phyloP scores from a whole-genome alignment of 2,329 filamentous ascomycete species.

The Fusarium coffeatum region DNA sequence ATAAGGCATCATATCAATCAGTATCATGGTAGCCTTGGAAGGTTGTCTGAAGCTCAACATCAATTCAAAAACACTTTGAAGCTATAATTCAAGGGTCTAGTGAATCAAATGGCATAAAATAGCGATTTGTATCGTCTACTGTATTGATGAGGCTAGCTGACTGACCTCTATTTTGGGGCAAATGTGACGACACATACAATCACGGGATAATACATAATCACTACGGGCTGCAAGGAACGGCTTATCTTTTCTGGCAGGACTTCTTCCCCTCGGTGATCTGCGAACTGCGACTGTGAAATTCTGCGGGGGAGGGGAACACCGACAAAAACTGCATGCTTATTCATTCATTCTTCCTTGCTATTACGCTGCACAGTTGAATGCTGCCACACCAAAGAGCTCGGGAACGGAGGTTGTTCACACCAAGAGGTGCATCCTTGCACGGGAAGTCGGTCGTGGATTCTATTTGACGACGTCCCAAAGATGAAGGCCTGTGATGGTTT shows the following conservation, averaged over 20 bases:
- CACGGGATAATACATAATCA: constrained; percentile 16
- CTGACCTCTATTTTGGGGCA: constrained; percentile 3
- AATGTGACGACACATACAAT: constrained; percentile 36
- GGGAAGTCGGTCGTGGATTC: constrained; percentile 33
- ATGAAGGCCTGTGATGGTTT: background rate
- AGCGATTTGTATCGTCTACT: background rate
- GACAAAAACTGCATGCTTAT: constrained; percentile 17
- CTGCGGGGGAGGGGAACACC: constrained; percentile 25
- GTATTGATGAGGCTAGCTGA: constrained; percentile 20
- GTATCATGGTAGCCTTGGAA: background rate
- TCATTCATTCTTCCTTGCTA: background rate
- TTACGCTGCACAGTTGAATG: constrained; percentile 1
- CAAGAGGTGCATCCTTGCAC: constrained; percentile 26
- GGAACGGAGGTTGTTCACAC: constrained; percentile 32
- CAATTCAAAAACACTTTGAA: background rate
- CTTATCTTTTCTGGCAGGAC: constrained; percentile 27
- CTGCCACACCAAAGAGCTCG: constrained; percentile 29
- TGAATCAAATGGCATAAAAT: background rate
- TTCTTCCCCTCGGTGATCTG: constrained; percentile 6
- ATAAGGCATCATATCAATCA: constrained; percentile 21
- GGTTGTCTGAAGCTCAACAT: background rate
- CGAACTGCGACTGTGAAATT: constrained; percentile 11
- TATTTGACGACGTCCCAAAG: constrained; percentile 35
- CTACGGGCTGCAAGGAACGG: constrained; percentile 39
- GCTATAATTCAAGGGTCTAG: background rate